Base-by-base conservation (phyloP, 208 protist species). In the Phytomonas francai region DNA sequence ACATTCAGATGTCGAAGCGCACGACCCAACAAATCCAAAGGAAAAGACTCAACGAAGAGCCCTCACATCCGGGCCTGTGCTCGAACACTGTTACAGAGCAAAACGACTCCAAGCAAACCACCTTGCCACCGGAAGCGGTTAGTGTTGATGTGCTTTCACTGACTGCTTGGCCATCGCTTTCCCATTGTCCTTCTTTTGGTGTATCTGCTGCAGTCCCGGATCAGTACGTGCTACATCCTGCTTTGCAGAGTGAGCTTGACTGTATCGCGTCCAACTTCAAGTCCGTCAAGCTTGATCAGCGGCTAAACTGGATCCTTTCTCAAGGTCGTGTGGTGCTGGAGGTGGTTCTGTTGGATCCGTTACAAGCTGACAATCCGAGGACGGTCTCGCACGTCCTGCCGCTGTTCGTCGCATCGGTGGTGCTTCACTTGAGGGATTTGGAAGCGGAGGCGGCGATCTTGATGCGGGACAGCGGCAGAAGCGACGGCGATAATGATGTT, bases 1-100 rank as follows among this genome's bases (percentile, higher is more conserved):
- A 95, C 64, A 70, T 95, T 36, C 80, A 91, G 71, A 78, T 80
- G 70, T 95, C 90, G 7, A 85, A 85, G 31, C 83, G 87, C 29
- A 73, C 85, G 39, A 91, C 87, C 11, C 67, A 80, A 42, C 81
- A 91, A 39, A 68, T 95, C 61, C 76, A 79, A 7, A 83, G 87
- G 19, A 54, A 54, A 54, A 54, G 34, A 71, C 45, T 54, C 19
- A 19, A 54, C 25, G 25, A 54, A 25, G 22, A 4, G 45, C 25
- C 45, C 8, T 19, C 45, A 54, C 45, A 16, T 54, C 19, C 22
- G 0, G 45, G 45, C 22, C 45, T 25, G 45, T 25, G 45, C 11
- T 25, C 45, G 19, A 25, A 54, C 19, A 7, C 45, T 54, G 45
- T 0, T 25, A 54, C 19, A 25, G 45, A 25, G 11, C 16, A 54